Base-by-base conservation (phyloP, 2,329 filamentous ascomycete species). In the Clathrospora elynae region DNA sequence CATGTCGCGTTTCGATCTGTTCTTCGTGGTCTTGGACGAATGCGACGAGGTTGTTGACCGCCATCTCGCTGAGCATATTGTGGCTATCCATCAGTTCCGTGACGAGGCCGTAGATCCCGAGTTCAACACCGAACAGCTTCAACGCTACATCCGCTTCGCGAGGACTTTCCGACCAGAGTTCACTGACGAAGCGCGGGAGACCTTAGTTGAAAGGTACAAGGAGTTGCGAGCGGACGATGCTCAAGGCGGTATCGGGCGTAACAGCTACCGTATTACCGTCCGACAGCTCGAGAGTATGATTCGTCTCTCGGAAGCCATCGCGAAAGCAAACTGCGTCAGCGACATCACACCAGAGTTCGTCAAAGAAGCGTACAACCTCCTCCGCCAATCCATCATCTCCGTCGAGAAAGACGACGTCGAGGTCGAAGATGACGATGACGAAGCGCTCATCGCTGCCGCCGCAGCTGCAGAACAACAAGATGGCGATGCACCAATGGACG, bases 1-100 rank as follows among this genome's bases (percentile, higher is more conserved):
- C 76, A 99, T 99, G 93, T 96, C 90, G 38, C 88, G 93, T 78
- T 99, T 99, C 72, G 93, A 99, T 76, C 79, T 99, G 7, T 99
- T 99, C 80, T 99, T 99, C 66, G 90, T 99, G 38, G 87, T 99
- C 17, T 81, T 97, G 1, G 93, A 99, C 67, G 93, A 99, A 64
- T 97, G 92, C 69, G 95, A 96, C 65, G 92, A 97, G 73, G 75
- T 81, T 25, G 84, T 95, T 22, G 93, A 99, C 67, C 86, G 90
- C 42, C 90, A 95, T 65, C 79, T 99, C 3, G 93, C 93, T 2
- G 83, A 92, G 64, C 93, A 99, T 71, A 99, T 99, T 64, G 92
- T 99, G 49, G 85, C 85, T 46, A 86, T 99, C 42, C 93, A 99
- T 73, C 90, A 93, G 70, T 80, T 95, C 49, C 87, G 93, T 41